Base-by-base conservation (phyloP, 2,329 filamentous ascomycete species). In the Aspergillus neotritici region DNA sequence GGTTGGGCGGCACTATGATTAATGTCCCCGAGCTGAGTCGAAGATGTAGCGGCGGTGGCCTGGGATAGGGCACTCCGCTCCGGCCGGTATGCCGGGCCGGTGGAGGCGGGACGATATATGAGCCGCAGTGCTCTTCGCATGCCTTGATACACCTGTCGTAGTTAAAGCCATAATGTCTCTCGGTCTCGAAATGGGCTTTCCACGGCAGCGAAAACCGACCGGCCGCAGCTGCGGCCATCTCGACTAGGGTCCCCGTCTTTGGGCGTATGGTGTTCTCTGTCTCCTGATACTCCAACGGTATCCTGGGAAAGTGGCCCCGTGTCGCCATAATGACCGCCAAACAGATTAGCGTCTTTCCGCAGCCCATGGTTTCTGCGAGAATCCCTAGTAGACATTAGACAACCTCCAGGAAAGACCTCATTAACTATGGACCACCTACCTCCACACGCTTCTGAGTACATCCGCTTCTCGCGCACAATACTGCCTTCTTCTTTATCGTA, bases 291-390 rank as follows among this genome's bases (percentile, higher is more conserved):
- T 83, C 62, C 3, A 81, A 74, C 2, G 90, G 84, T 3, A 84
- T 77, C 13, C 73, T 67, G 4, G 87, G 78, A 9, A 82, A 77
- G 48, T 90, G 77, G 28, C 82, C 73, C 54, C 78, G 81, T 0
- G 87, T 94, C 3, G 87, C 83, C 17, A 94, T 71, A 31, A 96
- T 82, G 2, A 88, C 68, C 5, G 84, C 75, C 13, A 97, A 68
- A 50, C 86, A 91, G 9, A 96, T 94, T 17, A 96, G 67, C 0
- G 91, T 96, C 69, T 96, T 97, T 0, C 91, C 90, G 36, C 72
- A 69, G 25, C 76, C 76, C 71, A 74, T 74, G 12, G 69, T 71
- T 43, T 72, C 70, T 8, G 70, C 68, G 16, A 73, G 62, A 17
- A 73, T 70, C 3, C 68, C 62, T 67, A 37, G 31, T 35, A 7